phyloP scores from a whole-genome alignment of 2,329 filamentous ascomycete species.

The Hawksworthiomyces lignivorus region DNA sequence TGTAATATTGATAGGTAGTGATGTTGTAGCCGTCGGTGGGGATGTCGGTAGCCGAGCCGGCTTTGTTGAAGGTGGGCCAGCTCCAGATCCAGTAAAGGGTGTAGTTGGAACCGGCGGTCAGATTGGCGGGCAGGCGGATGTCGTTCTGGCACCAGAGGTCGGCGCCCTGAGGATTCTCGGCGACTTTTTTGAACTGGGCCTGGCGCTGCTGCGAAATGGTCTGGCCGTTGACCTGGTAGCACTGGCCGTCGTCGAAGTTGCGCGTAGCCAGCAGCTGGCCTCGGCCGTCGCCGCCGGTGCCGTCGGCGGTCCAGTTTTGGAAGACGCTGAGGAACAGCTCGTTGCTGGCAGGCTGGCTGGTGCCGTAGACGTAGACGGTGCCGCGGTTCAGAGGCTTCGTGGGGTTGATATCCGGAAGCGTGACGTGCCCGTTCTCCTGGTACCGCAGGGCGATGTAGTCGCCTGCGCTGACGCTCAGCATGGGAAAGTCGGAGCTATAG shows the following conservation, averaged over 20 bases:
- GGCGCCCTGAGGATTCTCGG: slow-evolving; percentile 44
- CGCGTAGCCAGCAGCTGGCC: slow-evolving; percentile 70
- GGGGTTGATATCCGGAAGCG: slow-evolving; percentile 44
- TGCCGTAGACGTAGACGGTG: slow-evolving; percentile 69
- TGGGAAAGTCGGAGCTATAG: slow-evolving; percentile 51
- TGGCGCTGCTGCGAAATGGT: slow-evolving; percentile 53
- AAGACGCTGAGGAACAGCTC: slow-evolving; percentile 58
- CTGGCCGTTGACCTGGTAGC: slow-evolving; percentile 67
- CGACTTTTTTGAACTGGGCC: slow-evolving; percentile 40
- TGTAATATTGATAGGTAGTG: slow-evolving; percentile 30
- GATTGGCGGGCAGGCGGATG: slow-evolving; percentile 62
- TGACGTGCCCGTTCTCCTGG: slow-evolving; percentile 71
- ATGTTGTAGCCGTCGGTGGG: slow-evolving; percentile 26
- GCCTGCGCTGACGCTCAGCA: slow-evolving; percentile 52
- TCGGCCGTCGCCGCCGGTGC: slow-evolving; percentile 70
- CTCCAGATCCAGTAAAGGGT: slow-evolving; percentile 97
- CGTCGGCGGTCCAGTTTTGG: slow-evolving; percentile 68
- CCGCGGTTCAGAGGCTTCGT: slow-evolving; percentile 60
- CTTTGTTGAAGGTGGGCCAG: slow-evolving; percentile 59
- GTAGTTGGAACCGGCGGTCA: slow-evolving; percentile 56
- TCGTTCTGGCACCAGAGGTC: slow-evolving; percentile 77
- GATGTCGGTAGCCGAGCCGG: slow-evolving; percentile 21
- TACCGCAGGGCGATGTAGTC: slow-evolving; percentile 61
- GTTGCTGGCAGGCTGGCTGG: slow-evolving; percentile 44
- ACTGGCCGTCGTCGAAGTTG: slow-evolving; percentile 84